Percentiles rank a stretch among this genome's conserved stretches.
Evolutionary conservation across 73 alveolate species (phyloP).

Genomic region (Paramecium bursaria): DNA sequence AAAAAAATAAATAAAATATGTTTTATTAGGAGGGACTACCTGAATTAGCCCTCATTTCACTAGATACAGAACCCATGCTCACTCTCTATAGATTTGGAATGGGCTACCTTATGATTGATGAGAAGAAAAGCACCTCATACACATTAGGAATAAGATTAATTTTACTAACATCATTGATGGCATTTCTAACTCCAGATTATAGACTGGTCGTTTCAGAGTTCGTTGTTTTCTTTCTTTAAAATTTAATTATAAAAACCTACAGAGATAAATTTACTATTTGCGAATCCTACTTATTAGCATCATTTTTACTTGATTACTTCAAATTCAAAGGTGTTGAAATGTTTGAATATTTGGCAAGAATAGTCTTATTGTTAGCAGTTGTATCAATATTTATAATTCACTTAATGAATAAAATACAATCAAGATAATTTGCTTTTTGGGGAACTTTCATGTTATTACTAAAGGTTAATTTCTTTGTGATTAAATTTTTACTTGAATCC

Average conservation of each 20-base stretch:
- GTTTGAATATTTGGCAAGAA: conserved; percentile 38
- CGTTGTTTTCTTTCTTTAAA: neutral
- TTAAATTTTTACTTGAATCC: conserved; percentile 4
- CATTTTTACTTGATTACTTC: conserved; percentile 15
- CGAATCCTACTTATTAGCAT: conserved; percentile 47
- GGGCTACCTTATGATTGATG: neutral
- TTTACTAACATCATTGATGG: conserved; percentile 9
- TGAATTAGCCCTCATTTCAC: neutral
- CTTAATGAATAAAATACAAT: neutral
- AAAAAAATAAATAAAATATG: neutral
- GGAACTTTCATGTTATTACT: conserved; percentile 13
- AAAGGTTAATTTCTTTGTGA: conserved; percentile 30
- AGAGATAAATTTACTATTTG: conserved; percentile 23
- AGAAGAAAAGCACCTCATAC: conserved; percentile 19
- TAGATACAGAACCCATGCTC: neutral
- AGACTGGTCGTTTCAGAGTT: conserved; percentile 19
- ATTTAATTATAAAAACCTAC: neutral
- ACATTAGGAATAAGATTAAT: conserved; percentile 2
- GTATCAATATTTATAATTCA: neutral
- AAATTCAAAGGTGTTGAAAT: neutral
- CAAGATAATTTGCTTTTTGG: conserved; percentile 30
- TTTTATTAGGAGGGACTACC: neutral
- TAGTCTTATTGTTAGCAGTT: conserved; percentile 44
- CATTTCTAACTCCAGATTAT: neutral
- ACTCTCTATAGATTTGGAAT: neutral